phyloP scores from a whole-genome alignment of 2,329 filamentous ascomycete species.

The Neofusicoccum sp. region DNA sequence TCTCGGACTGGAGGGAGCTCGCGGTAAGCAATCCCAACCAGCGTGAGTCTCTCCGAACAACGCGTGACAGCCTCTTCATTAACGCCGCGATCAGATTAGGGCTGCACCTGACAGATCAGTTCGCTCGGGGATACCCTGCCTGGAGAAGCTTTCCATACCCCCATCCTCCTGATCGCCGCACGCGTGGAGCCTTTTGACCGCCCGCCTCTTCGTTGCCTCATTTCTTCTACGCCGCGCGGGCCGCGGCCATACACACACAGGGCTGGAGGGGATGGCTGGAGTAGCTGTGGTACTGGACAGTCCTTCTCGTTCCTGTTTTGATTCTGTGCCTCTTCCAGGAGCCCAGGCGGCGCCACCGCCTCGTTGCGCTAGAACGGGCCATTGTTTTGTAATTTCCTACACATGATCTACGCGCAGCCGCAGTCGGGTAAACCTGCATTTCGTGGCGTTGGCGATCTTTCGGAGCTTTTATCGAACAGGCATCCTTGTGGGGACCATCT shows the following conservation, averaged over 20 bases:
- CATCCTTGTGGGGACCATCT: neutral
- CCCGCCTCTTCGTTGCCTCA: too few relatives aligned
- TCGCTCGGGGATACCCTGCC: constrained; percentile 37
- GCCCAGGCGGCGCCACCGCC: neutral
- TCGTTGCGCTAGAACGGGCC: neutral
- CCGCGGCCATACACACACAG: neutral
- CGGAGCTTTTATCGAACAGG: neutral
- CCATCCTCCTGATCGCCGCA: neutral
- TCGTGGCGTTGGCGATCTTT: neutral
- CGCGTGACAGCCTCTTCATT: constrained; percentile 23
- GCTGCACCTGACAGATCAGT: constrained; percentile 40
- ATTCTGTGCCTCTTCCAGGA: neutral
- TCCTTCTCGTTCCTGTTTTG: neutral
- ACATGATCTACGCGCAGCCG: too few relatives aligned
- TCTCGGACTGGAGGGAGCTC: constrained; percentile 38
- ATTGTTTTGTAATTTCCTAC: neutral
- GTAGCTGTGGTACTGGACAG: neutral
- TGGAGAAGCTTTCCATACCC: constrained; percentile 27
- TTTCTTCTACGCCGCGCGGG: neutral
- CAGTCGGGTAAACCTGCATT: neutral
- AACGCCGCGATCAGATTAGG: constrained; percentile 33
- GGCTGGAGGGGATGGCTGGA: neutral
- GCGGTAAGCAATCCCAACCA: constrained; percentile 33
- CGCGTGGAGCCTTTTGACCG: too few relatives aligned
- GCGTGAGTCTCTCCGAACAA: constrained; percentile 25